A percentile compares a stretch with the other conserved stretches of the same genome.
Evolutionary conservation across 2,329 filamentous ascomycete species (phyloP).

Genomic region (Hypomyces perniciosus): DNA sequence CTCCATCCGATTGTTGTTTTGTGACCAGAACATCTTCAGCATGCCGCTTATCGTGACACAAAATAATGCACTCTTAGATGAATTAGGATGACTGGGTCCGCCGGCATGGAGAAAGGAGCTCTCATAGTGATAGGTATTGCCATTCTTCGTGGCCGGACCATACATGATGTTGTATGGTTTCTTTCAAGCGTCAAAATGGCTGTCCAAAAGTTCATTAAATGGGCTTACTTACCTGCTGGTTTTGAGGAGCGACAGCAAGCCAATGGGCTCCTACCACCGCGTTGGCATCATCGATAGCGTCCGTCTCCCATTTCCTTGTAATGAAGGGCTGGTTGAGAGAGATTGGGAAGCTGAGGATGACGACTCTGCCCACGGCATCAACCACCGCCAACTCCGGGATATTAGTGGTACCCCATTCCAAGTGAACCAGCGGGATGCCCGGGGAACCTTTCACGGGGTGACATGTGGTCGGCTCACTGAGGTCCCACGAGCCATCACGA

Average conservation of each 20-base stretch:
- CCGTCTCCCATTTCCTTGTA: conserved; percentile 57
- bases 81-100: conserved; percentile 67
- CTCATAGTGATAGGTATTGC: conserved; percentile 62
- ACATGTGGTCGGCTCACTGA: conserved; percentile 65
- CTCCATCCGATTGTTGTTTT: conserved; percentile 64
- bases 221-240: conserved; percentile 29
- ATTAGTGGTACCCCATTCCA: conserved; percentile 70
- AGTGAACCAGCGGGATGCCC: conserved; percentile 65
- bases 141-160: conserved; percentile 58
- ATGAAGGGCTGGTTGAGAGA: conserved; percentile 66
- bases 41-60: conserved; percentile 69
- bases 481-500: conserved; percentile 65
- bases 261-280: conserved; percentile 81
- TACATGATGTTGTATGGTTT: conserved; percentile 42
- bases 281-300: conserved; percentile 67
- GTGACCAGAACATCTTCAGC: conserved; percentile 71
- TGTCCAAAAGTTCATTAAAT: too few relatives aligned
- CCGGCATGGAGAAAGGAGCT: conserved; percentile 58
- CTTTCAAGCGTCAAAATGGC: conserved; percentile 20
- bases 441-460: conserved; percentile 56
- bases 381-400: conserved; percentile 77
- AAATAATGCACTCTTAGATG: conserved; percentile 66
- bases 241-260: conserved; percentile 57
- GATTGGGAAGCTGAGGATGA: conserved; percentile 65
- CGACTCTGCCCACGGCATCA: conserved; percentile 71